A percentile compares a stretch with the other conserved stretches of the same genome.
Evolutionary conservation across 257 asterid species (phyloP).

Genomic region (Mentha longifolia): DNA sequence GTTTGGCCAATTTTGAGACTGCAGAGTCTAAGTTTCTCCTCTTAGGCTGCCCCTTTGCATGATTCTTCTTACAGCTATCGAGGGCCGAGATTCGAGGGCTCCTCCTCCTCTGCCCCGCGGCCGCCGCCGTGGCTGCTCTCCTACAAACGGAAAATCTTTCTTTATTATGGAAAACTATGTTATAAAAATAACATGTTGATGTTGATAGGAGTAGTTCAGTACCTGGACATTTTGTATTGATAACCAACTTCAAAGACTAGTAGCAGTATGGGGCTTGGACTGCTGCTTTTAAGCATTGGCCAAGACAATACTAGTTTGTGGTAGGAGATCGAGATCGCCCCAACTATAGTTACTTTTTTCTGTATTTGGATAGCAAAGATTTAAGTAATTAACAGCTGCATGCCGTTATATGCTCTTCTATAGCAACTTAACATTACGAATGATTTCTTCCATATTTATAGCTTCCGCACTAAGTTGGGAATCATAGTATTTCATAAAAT

Average conservation of each 20-base stretch:
- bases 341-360: conserved; percentile 18
- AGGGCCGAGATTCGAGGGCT: conserved; percentile 63
- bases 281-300: conserved; percentile 20
- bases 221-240: background rate
- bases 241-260: too few relatives aligned
- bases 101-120: conserved; percentile 48
- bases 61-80: conserved; percentile 28
- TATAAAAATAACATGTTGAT: too few relatives aligned
- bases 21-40: conserved; percentile 44
- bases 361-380: conserved; percentile 38
- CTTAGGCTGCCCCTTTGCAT: conserved; percentile 20
- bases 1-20: conserved; percentile 44
- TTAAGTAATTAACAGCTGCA: background rate
- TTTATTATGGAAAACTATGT: too few relatives aligned
- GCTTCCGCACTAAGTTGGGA: background rate
- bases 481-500: background rate
- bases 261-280: background rate
- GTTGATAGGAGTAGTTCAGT: background rate
- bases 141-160: background rate
- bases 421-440: conserved; percentile 3
- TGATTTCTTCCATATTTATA: conserved; percentile 15
- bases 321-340: conserved; percentile 19
- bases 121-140: conserved; percentile 22
- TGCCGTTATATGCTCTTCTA: conserved; percentile 8
- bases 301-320: background rate